A percentile compares a stretch with the other conserved stretches of the same genome.
Evolutionary conservation across 1,284 basidiomycete species (phyloP).

Genomic region (Cutaneotrichosporon mucoides): DNA sequence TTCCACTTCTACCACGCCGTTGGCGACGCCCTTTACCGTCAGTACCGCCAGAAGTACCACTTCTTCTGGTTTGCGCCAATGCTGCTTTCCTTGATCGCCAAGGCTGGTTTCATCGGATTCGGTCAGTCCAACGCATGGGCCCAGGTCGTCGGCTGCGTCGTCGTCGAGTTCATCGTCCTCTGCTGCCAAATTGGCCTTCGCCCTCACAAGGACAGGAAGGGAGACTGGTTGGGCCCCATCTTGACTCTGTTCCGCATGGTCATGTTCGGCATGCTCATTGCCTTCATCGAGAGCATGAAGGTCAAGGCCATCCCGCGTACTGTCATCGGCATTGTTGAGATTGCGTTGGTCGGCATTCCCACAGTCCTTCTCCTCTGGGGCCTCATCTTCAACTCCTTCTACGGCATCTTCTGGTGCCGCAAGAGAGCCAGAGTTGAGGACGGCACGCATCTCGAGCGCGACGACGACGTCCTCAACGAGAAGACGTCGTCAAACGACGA

Average conservation of each 20-base stretch:
- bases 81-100: slow-evolving; percentile 50
- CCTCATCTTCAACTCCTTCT: slow-evolving; percentile 65
- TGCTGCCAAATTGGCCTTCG: slow-evolving; percentile 55
- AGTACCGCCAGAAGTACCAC: slow-evolving; percentile 49
- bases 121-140: slow-evolving; percentile 61
- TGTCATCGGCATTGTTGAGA: slow-evolving; percentile 46
- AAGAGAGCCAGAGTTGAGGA: slow-evolving; percentile 44
- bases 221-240: slow-evolving; percentile 44
- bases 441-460: slow-evolving; percentile 39
- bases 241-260: slow-evolving; percentile 40
- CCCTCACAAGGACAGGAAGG: slow-evolving; percentile 48
- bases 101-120: slow-evolving; percentile 69
- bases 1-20: slow-evolving; percentile 45
- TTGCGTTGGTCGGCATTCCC: slow-evolving; percentile 47
- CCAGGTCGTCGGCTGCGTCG: slow-evolving; percentile 67
- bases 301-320: slow-evolving; percentile 42
- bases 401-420: slow-evolving; percentile 44
- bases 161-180: slow-evolving; percentile 64
- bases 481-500: not conserved
- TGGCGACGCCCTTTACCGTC: slow-evolving; percentile 46
- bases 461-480: not conserved
- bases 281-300: slow-evolving; percentile 42
- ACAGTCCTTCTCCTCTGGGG: slow-evolving; percentile 65
- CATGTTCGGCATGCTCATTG: slow-evolving; percentile 46
- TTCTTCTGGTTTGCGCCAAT: slow-evolving; percentile 51